Evolutionary conservation across 2,329 filamentous ascomycete species (phyloP).

Genomic region (Trichophyton equinum): DNA sequence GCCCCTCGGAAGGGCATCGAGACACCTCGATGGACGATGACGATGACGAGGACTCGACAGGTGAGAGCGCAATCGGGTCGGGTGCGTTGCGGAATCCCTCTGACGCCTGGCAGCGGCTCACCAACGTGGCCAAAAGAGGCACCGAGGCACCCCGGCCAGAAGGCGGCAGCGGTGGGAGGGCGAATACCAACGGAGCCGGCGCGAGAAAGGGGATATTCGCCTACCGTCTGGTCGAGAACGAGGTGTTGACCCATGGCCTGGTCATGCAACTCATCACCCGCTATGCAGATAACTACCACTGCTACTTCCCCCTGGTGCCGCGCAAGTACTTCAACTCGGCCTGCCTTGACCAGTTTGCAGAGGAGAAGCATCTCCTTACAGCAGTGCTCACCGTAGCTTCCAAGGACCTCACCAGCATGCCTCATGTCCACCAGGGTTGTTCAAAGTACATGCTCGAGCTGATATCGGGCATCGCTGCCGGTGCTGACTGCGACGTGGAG

Average conservation of each 20-base stretch:
- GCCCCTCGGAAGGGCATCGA: background rate
- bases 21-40: slow-evolving; percentile 6
- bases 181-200: slow-evolving; percentile 5
- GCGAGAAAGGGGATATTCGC: slow-evolving; percentile 25
- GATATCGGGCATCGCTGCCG: slow-evolving; percentile 54
- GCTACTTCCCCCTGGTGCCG: slow-evolving; percentile 57
- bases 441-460: slow-evolving; percentile 58
- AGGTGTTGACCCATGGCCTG: slow-evolving; percentile 37
- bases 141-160: slow-evolving; percentile 16
- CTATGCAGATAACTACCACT: slow-evolving; percentile 54
- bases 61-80: slow-evolving; percentile 27
- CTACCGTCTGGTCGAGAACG: slow-evolving; percentile 34
- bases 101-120: slow-evolving; percentile 38
- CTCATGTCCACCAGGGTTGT: slow-evolving; percentile 52
- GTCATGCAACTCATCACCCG: slow-evolving; percentile 43
- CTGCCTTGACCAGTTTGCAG: slow-evolving; percentile 44
- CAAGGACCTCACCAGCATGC: slow-evolving; percentile 54
- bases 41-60: slow-evolving; percentile 29
- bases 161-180: slow-evolving; percentile 17
- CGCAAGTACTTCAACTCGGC: slow-evolving; percentile 44
- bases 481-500: slow-evolving; percentile 54
- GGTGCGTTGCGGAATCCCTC: slow-evolving; percentile 36
- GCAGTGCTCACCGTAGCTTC: slow-evolving; percentile 59
- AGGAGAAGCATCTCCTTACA: slow-evolving; percentile 55
- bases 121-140: slow-evolving; percentile 32